Evolutionary conservation across 1,139 yeast species (phyloP).

Genomic region (Hyphopichia burtonii): DNA sequence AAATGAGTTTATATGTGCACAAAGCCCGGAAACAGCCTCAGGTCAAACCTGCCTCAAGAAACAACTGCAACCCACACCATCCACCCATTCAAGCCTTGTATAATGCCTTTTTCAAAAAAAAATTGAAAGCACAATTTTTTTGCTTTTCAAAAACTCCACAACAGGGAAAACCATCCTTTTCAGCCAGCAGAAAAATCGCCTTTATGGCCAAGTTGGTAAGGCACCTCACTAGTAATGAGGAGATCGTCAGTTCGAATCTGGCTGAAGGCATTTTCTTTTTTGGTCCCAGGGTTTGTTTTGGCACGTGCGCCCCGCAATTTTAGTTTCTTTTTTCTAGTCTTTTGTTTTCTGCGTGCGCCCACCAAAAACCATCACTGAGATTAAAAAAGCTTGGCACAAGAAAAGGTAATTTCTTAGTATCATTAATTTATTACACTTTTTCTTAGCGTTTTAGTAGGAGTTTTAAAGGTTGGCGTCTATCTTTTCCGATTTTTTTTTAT

Average conservation of each 20-base stretch:
- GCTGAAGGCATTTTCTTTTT: slow-evolving; percentile 59
- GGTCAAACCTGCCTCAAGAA: too few relatives aligned
- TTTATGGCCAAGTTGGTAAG: slow-evolving; percentile 86
- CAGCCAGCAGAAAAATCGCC: slow-evolving; percentile 13
- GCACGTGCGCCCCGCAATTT: not conserved
- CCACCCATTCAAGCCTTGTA: too few relatives aligned
- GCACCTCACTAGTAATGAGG: slow-evolving; percentile 91
- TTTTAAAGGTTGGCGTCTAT: too few relatives aligned
- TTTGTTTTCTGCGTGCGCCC: too few relatives aligned
- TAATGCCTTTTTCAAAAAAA: too few relatives aligned
- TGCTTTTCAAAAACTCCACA: not conserved
- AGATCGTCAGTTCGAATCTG: slow-evolving; percentile 88
- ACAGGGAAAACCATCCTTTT: not conserved
- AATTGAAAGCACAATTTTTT: too few relatives aligned
- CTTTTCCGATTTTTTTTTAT: not conserved
- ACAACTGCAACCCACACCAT: too few relatives aligned
- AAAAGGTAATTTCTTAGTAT: not conserved
- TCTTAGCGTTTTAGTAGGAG: not conserved
- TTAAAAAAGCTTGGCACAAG: not conserved
- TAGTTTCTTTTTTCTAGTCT: not conserved
- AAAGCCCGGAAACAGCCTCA: too few relatives aligned
- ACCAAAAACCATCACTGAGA: too few relatives aligned
- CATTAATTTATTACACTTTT: not conserved
- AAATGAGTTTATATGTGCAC: too few relatives aligned
- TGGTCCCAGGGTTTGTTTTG: not conserved